Evolutionary conservation across 2,329 filamentous ascomycete genomes (phyloP).

Genomic region (Claviceps monticola): DNA sequence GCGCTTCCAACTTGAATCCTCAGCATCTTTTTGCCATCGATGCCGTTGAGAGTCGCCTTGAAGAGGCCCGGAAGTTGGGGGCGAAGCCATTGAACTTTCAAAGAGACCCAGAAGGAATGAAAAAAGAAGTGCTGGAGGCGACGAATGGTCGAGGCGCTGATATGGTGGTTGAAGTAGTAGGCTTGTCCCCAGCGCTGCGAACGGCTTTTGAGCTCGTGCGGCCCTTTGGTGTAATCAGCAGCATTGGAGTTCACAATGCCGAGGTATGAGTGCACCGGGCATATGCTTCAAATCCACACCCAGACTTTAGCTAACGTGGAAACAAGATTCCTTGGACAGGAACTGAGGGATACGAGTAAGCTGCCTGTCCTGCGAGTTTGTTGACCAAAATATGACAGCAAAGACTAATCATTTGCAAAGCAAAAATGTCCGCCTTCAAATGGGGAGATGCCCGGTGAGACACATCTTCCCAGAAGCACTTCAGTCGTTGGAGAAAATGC

Average conservation of each 20-base stretch:
- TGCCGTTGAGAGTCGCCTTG: constrained; percentile 59
- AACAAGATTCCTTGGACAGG: constrained; percentile 51
- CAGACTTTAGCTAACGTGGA: not conserved
- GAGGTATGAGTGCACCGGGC: constrained; percentile 32
- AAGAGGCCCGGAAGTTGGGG: constrained; percentile 58
- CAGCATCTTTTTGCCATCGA: constrained; percentile 69
- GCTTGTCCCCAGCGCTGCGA: constrained; percentile 51
- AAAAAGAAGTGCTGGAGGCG: constrained; percentile 55
- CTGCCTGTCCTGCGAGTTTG: not conserved
- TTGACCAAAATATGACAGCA: constrained; percentile 7
- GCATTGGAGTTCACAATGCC: constrained; percentile 62
- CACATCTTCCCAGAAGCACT: constrained; percentile 55
- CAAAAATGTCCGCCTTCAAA: constrained; percentile 61
- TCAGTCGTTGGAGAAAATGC: constrained; percentile 49
- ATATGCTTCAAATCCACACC: not conserved
- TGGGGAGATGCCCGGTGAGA: constrained; percentile 64
- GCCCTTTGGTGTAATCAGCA: constrained; percentile 60
- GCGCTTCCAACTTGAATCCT: constrained; percentile 61
- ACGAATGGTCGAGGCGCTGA: constrained; percentile 76
- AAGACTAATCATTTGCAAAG: constrained; percentile 19
- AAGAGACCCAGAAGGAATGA: constrained; percentile 45
- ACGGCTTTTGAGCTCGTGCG: constrained; percentile 59
- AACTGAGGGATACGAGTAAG: constrained; percentile 44
- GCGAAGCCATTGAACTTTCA: constrained; percentile 74
- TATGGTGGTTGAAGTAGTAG: constrained; percentile 68